Evolutionary conservation across 1,139 yeast genomes (phyloP), one percentile per base, ranked within the genome.

Genomic region (Candida gigantensis): DNA sequence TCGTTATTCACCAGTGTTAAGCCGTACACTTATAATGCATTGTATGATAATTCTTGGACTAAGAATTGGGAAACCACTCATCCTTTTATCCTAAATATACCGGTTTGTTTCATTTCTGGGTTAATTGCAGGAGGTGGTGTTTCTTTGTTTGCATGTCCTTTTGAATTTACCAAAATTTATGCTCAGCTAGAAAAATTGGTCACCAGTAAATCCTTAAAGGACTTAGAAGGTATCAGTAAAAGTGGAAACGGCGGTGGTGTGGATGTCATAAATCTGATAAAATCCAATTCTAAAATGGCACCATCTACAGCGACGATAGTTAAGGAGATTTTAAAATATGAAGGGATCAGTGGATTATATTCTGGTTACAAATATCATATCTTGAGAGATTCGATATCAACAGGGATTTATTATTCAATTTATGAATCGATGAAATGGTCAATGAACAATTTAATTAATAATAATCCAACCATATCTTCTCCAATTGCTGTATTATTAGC

Each of bases 81-180:
- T 39, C 74, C 75, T 5, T 69, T 78, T 8, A 18, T 76, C 7
- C 65, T 72, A 36, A 82, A 78, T 52, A 67, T 76, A n/a, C 92
- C 88, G 0, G 78, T 81, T 1, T 77, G 89, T 20, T 74, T 82
- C 40, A 35, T 72, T 2, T 72, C 94, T 0, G 96, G 95, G 1
- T 61, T 74, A 5, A 46, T 77, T 1, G 79, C 94, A 0, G 95
- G 95, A 2, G 76, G 77, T 2, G 65, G 73, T 1, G 81, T 84
- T 10, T 74, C 89, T 2, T 35, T 77, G 4, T 76, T 84, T 54
- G 86, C 94, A 3, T 83, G 92, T 50, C 96, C 96, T 0, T 87
- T 87, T 55, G 96, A 87, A 56, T 79, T 85, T 57, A 81, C 92
- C 34, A 88, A 88, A 55, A 71, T 87, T 6, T 86, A 84, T 43